Conservation (phyloP, 495 filamentous ascomycete genomes). For the Sabuloglossum arenarium region DNA sequence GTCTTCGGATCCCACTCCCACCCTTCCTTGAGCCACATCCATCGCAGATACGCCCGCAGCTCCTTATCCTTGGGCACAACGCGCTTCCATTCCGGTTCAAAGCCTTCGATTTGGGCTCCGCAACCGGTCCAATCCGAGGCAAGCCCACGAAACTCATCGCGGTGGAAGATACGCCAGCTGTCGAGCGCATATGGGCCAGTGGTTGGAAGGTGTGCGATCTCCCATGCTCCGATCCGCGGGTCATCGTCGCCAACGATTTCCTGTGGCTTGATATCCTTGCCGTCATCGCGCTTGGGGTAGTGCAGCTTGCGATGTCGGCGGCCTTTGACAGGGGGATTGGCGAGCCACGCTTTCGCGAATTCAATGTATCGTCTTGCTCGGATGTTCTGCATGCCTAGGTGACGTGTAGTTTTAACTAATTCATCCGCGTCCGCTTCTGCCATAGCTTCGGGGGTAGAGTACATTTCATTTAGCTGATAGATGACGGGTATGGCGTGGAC, state of each 20-base stretch:
- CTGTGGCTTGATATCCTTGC: slow-evolving; percentile 27
- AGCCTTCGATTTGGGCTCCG: slow-evolving; percentile 4
- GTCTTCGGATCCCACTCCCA: slow-evolving; percentile 60
- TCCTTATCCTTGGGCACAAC: slow-evolving; percentile 81
- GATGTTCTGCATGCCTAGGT: slow-evolving; percentile 54
- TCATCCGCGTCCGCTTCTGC: slow-evolving; percentile 34
- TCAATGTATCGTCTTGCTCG: slow-evolving; percentile 38
- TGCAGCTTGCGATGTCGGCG: slow-evolving; percentile 43
- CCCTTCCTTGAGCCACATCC: slow-evolving; percentile 83
- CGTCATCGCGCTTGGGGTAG: slow-evolving; percentile 40
- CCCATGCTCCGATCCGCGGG: slow-evolving; percentile 38
- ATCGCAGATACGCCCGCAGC: slow-evolving; percentile 60
- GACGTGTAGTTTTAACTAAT: slow-evolving; percentile 39
- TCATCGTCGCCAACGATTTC: slow-evolving; percentile 22
- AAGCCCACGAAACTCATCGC: slow-evolving; percentile 49
- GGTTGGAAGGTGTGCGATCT: slow-evolving; percentile 73
- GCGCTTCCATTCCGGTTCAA: slow-evolving; percentile 57
- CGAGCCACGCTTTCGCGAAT: slow-evolving; percentile 51
- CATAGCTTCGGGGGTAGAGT: slow-evolving; percentile 45
- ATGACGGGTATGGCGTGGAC: slow-evolving; percentile 59
- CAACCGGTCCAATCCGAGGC: slow-evolving; percentile 40
- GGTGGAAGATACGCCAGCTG: slow-evolving; percentile 85
- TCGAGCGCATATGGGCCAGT: slow-evolving; percentile 72
- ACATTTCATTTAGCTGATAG: slow-evolving; percentile 39
- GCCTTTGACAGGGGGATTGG: slow-evolving; percentile 34